Evolutionary conservation across 2,329 filamentous ascomycete genomes (phyloP).

Genomic region (Gaeumannomyces sp.): DNA sequence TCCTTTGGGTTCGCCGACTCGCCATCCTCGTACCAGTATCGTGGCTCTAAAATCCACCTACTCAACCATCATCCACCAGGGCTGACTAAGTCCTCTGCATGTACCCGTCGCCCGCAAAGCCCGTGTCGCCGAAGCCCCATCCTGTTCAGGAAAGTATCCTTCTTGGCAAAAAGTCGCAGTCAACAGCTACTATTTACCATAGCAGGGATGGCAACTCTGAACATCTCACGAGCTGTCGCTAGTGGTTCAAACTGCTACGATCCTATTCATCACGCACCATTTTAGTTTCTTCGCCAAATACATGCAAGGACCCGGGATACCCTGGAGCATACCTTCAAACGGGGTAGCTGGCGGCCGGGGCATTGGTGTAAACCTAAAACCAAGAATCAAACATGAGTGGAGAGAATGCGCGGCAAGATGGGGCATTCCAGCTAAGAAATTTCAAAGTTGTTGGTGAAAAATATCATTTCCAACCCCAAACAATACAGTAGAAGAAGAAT

Average conservation of each 20-base stretch:
- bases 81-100: neutral
- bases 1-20: neutral
- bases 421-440: neutral
- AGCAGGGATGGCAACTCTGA: too few relatives aligned
- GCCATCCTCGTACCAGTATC: neutral
- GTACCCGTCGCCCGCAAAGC: neutral
- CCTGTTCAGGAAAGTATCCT: neutral
- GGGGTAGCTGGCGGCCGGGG: too few relatives aligned
- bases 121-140: neutral
- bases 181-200: too few relatives aligned
- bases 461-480: neutral
- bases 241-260: too few relatives aligned
- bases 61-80: neutral
- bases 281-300: too few relatives aligned
- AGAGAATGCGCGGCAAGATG: neutral
- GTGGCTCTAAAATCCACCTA: neutral
- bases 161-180: too few relatives aligned
- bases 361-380: neutral
- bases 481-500: neutral
- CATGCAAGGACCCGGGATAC: too few relatives aligned
- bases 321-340: too few relatives aligned
- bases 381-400: too few relatives aligned
- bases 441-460: neutral
- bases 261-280: too few relatives aligned
- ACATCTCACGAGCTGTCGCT: too few relatives aligned